phyloP scores from a whole-genome alignment of 352 stramenopile genomes.

The Blastocystis sp. region DNA sequence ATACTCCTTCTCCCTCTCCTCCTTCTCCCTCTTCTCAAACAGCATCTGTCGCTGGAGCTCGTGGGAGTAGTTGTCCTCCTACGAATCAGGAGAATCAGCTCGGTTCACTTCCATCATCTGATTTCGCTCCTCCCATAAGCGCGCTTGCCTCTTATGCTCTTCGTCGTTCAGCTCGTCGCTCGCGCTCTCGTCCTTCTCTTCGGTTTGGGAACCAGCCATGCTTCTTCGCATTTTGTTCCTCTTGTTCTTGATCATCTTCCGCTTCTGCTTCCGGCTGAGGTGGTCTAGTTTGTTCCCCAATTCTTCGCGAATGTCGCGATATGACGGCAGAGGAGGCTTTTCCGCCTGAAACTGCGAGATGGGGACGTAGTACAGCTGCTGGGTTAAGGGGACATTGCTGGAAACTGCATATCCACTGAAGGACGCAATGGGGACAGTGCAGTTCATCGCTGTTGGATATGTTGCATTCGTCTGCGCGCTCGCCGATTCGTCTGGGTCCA shows the following conservation, averaged over 20 bases:
- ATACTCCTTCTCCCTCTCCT: slow-evolving; percentile 35
- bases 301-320: slow-evolving; percentile 21
- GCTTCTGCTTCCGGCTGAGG: slow-evolving; percentile 52
- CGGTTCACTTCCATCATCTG: slow-evolving; percentile 46
- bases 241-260: slow-evolving; percentile 72
- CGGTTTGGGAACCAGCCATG: not conserved
- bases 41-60: slow-evolving; percentile 21
- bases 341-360: not conserved
- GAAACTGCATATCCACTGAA: slow-evolving; percentile 22
- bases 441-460: slow-evolving; percentile 57
- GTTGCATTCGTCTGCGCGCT: not conserved
- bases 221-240: slow-evolving; percentile 7
- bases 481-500: not conserved
- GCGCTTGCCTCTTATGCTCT: slow-evolving; percentile 26
- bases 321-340: slow-evolving; percentile 20
- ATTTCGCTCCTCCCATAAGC: slow-evolving; percentile 59
- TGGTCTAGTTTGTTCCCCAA: not conserved
- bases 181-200: not conserved
- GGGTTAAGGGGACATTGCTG: slow-evolving; percentile 34
- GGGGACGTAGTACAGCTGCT: not conserved
- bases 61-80: slow-evolving; percentile 57
- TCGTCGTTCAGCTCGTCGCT: not conserved
- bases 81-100: not conserved
- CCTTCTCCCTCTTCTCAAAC: slow-evolving; percentile 7
- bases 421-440: not conserved